A percentile compares a stretch with the other conserved stretches of the same genome.
Conservation (phyloP, 106 monocot genomes). For the Dendrobium chrysotoxum region DNA sequence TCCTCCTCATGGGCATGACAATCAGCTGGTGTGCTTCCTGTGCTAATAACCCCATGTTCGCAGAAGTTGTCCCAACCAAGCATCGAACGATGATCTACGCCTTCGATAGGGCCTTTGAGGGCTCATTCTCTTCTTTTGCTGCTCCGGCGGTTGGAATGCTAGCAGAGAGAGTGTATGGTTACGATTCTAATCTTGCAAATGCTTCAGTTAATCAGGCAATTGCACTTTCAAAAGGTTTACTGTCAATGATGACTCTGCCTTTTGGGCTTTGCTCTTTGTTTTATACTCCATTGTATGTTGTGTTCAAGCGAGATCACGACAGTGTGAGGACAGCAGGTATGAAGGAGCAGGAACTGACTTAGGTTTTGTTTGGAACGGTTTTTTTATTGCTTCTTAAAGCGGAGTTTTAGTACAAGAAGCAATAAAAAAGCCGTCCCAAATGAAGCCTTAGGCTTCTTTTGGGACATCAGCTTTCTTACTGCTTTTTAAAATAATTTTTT, state of each 20-base stretch:
- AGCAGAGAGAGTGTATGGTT: constrained; percentile 76
- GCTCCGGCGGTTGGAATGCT: constrained; percentile 83
- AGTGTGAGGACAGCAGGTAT: constrained; percentile 25
- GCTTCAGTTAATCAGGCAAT: constrained; percentile 44
- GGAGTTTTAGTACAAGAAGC: too few relatives aligned
- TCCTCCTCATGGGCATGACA: constrained; percentile 82
- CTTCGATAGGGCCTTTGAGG: constrained; percentile 91
- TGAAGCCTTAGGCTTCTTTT: too few relatives aligned
- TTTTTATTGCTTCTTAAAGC: too few relatives aligned
- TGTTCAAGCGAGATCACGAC: constrained; percentile 56
- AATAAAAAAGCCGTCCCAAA: too few relatives aligned
- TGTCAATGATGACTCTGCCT: constrained; percentile 66
- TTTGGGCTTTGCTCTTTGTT: constrained; percentile 66
- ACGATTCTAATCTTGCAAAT: constrained; percentile 35
- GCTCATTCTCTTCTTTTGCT: constrained; percentile 83
- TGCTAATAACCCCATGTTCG: constrained; percentile 96
- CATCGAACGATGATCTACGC: constrained; percentile 97
- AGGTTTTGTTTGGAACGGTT: too few relatives aligned
- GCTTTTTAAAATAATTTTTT: too few relatives aligned
- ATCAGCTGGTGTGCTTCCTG: constrained; percentile 93
- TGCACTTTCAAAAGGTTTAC: constrained; percentile 77
- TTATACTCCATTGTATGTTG: constrained; percentile 63
- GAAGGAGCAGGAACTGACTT: constrained; percentile 50
- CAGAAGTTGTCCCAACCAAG: constrained; percentile 79
- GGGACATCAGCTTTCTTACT: too few relatives aligned